These are phyloP conservation scores for Talaromyces rugulosus DNA, from an alignment of 2,329 filamentous ascomycete species.

Conservation along the genomic window DNA sequence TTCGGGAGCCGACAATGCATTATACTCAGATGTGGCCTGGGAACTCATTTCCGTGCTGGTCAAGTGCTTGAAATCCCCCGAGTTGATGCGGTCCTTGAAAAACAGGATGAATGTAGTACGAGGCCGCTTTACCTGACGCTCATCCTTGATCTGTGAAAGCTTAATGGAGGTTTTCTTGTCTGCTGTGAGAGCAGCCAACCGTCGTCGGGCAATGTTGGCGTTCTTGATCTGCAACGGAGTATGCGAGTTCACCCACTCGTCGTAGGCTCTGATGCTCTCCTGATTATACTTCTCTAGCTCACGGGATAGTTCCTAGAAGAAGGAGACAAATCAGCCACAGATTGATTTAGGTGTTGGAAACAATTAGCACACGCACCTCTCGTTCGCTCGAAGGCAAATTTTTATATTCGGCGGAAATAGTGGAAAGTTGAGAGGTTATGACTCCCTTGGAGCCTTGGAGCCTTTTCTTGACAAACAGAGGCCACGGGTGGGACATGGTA, in stretches of 20 bases:
- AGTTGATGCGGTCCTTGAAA: slow-evolving; percentile 38
- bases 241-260: slow-evolving; percentile 53
- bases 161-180: slow-evolving; percentile 14
- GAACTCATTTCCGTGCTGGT: slow-evolving; percentile 28
- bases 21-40: slow-evolving; percentile 23
- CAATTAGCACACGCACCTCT: slow-evolving; percentile 12
- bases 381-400: slow-evolving; percentile 13
- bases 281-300: slow-evolving; percentile 47
- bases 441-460: slow-evolving; percentile 15
- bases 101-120: slow-evolving; percentile 42
- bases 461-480: slow-evolving; percentile 21
- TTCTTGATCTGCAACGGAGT: slow-evolving; percentile 54
- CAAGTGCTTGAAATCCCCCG: slow-evolving; percentile 51
- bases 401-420: slow-evolving; percentile 15
- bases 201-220: slow-evolving; percentile 56
- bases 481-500: slow-evolving; percentile 26
- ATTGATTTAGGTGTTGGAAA: slow-evolving; percentile 12
- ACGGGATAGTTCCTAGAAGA: slow-evolving; percentile 48
- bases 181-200: slow-evolving; percentile 23
- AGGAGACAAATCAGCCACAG: slow-evolving; percentile 2
- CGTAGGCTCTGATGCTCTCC: slow-evolving; percentile 42
- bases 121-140: slow-evolving; percentile 48
- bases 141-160: slow-evolving; percentile 44
- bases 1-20: slow-evolving; percentile 24
- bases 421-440: slow-evolving; percentile 13